Conservation (phyloP, 306 rosid genomes). For the Dalbergia oliveri region DNA sequence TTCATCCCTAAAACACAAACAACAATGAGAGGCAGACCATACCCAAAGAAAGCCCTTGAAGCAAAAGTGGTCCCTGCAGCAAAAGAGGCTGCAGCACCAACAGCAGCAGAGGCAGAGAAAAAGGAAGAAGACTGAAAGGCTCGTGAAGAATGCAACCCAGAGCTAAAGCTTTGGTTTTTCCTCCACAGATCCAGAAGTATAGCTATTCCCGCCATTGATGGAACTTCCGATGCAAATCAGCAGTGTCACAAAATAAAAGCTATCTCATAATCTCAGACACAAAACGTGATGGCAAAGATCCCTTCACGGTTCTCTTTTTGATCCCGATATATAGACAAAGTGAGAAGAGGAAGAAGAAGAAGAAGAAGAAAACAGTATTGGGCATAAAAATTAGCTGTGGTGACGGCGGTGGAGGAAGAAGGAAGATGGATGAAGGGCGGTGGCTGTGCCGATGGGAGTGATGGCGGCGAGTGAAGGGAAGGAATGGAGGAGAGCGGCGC, state of each 20-base stretch:
- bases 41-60: conserved; percentile 76
- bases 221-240: conserved; percentile 23
- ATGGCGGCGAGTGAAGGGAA: too few relatives aligned
- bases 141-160: conserved; percentile 47
- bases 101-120: conserved; percentile 66
- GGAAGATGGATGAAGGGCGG: too few relatives aligned
- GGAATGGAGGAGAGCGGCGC: too few relatives aligned
- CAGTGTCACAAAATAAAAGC: background rate
- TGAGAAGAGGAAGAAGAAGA: background rate
- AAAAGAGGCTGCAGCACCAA: conserved; percentile 64
- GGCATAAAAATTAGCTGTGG: background rate
- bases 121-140: conserved; percentile 63
- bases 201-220: conserved; percentile 82
- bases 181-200: conserved; percentile 75
- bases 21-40: conserved; percentile 17
- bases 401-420: too few relatives aligned
- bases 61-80: conserved; percentile 72
- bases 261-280: background rate
- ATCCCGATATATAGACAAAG: background rate
- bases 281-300: background rate
- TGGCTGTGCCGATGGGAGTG: too few relatives aligned
- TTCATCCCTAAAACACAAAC: background rate
- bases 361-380: background rate
- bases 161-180: conserved; percentile 59
- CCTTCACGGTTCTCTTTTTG: background rate